Base-by-base conservation (phyloP, 345 rosid genomes). In the Kernera saxatilis region DNA sequence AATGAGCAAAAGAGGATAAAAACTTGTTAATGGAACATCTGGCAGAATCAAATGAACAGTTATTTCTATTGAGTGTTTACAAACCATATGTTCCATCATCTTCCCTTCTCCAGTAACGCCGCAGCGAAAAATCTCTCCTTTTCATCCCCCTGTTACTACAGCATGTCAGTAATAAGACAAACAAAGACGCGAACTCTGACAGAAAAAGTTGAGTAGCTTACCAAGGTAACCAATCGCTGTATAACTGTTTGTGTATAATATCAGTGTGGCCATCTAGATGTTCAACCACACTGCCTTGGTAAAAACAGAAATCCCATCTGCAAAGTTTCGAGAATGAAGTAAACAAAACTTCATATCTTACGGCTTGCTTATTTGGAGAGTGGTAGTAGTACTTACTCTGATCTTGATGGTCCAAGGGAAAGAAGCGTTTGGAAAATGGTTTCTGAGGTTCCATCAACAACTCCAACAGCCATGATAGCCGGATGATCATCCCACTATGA, bases 261-360 rank as follows among this genome's bases (percentile, higher is more conserved):
- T 93, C 98, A 3, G 92, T 87, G 77, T 93, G 98, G 33, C 98
- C 98, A 81, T 93, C 88, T 43, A 93, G 92, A 78, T 88, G 98
- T 72, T 93, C 97, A 41, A 93, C 85, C 81, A 90, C 92, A 52
- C 85, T 84, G 63, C 97, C 97, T 84, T 85, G 88, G 87, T 82
- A 82, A 77, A 93, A 86, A 74, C 98, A 93, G 81, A 90, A 93
- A 78, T 93, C 97, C 98, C 98, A 93, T 80, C 98, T 93, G 87
- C 78, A 77, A 58, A 74, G 13, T 70, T 70, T 43, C 15, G 1
- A 48, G 23, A 40, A 23, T n/a, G n/a, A n/a, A n/a, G n/a, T n/a
- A n/a, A n/a, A n/a, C n/a, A n/a, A n/a, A n/a, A n/a, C n/a, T n/a
- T 66, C 36, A 13, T 30, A 26, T 58, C 50, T 48, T 30, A 21